phyloP scores from a whole-genome alignment of 2,329 filamentous ascomycete species.

The Dactylellina cionopaga region DNA sequence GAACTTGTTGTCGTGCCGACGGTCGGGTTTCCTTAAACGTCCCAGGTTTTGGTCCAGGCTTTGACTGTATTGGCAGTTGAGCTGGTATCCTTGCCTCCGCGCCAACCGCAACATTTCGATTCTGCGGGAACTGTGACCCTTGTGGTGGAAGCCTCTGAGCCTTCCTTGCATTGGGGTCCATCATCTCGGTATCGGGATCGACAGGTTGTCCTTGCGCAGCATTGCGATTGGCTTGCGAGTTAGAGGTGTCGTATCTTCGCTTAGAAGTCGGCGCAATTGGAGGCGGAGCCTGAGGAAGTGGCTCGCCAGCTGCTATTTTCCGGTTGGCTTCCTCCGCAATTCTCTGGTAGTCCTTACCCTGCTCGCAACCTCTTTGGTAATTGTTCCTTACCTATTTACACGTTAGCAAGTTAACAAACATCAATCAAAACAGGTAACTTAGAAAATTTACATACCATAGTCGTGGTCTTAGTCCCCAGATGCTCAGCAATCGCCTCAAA shows the following conservation, averaged over 20 bases:
- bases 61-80: slow-evolving; percentile 41
- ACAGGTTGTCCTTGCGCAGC: slow-evolving; percentile 21
- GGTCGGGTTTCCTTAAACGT: slow-evolving; percentile 46
- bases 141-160: slow-evolving; percentile 31
- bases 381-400: slow-evolving; percentile 73
- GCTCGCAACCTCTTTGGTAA: slow-evolving; percentile 72
- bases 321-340: slow-evolving; percentile 71
- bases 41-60: slow-evolving; percentile 44
- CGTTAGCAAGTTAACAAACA: slow-evolving; percentile 56
- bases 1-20: slow-evolving; percentile 18
- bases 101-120: slow-evolving; percentile 40
- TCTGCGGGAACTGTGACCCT: slow-evolving; percentile 30
- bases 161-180: slow-evolving; percentile 33
- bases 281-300: slow-evolving; percentile 70
- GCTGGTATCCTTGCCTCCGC: slow-evolving; percentile 36
- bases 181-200: slow-evolving; percentile 44
- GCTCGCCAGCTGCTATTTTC: slow-evolving; percentile 68
- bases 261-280: slow-evolving; percentile 66
- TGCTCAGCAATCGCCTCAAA: slow-evolving; percentile 78
- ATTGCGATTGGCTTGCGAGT: slow-evolving; percentile 51
- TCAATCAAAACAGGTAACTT: slow-evolving; percentile 55
- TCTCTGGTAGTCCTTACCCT: slow-evolving; percentile 70
- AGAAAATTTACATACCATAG: slow-evolving; percentile 72
- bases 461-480: slow-evolving; percentile 84
- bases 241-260: slow-evolving; percentile 65